Conservation (phyloP, 352 stramenopile genomes). For the Chrysophaeum taylorii region DNA sequence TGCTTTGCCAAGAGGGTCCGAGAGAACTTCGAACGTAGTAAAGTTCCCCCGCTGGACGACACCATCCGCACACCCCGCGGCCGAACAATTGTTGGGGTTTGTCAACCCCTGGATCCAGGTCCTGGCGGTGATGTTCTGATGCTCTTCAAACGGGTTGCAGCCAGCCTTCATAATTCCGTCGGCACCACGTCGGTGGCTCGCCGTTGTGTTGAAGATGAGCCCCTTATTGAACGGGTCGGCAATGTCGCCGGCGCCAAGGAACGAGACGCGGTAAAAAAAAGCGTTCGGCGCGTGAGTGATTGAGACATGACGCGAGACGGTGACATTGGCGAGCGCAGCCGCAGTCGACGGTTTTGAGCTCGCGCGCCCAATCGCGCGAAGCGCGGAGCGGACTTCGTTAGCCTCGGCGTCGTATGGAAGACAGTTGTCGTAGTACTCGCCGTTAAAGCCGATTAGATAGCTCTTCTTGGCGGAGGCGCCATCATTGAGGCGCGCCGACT, state of each 20-base stretch:
- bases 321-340: constrained; percentile 9
- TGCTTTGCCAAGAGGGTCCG: constrained; percentile 40
- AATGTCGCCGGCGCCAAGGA: constrained; percentile 24
- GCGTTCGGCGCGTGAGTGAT: neutral
- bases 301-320: neutral
- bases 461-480: neutral
- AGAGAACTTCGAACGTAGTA: constrained; percentile 63
- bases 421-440: neutral
- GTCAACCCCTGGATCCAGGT: constrained; percentile 37
- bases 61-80: constrained; percentile 45
- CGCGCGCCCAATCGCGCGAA: neutral
- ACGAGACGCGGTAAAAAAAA: constrained; percentile 12
- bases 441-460: neutral
- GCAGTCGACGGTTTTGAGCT: neutral
- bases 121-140: neutral
- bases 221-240: neutral
- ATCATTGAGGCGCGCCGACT: neutral
- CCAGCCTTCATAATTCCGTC: neutral
- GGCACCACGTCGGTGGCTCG: neutral
- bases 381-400: neutral
- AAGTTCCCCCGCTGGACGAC: constrained; percentile 72
- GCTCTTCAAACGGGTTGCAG: constrained; percentile 14
- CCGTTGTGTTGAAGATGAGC: constrained; percentile 11
- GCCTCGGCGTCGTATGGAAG: constrained; percentile 2
- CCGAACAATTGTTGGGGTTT: constrained; percentile 32